Percentiles rank a stretch among this genome's conserved stretches.
phyloP scores from a whole-genome alignment of 2,329 filamentous ascomycete species.

The Graphilbum fragrans region DNA sequence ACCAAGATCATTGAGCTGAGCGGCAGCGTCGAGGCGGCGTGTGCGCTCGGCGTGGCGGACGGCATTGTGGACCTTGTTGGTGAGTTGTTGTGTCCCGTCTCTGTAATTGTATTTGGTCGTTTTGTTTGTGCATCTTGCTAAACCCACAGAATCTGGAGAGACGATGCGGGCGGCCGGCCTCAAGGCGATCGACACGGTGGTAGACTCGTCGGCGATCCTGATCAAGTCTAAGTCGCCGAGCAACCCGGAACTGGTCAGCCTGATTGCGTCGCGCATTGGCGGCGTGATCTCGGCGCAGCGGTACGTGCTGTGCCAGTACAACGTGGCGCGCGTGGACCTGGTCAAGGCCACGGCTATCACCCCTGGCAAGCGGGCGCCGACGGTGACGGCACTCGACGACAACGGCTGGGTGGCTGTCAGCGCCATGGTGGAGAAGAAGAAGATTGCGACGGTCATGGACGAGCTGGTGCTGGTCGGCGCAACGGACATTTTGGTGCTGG shows the following conservation, averaged over 20 bases:
- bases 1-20: constrained; percentile 92
- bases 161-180: constrained; percentile 95
- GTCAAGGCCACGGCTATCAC: constrained; percentile 62
- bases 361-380: constrained; percentile 86
- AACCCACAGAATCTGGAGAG: constrained; percentile 71
- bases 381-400: constrained; percentile 78
- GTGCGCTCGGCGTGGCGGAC: constrained; percentile 87
- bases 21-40: constrained; percentile 94
- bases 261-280: constrained; percentile 76
- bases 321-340: constrained; percentile 64
- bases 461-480: constrained; percentile 64
- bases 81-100: constrained; percentile 30
- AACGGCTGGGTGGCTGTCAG: constrained; percentile 90
- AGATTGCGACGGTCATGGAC: constrained; percentile 79
- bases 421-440: constrained; percentile 84
- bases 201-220: constrained; percentile 76
- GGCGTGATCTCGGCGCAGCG: constrained; percentile 93
- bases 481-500: constrained; percentile 72
- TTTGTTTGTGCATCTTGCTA: neutral
- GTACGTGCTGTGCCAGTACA: constrained; percentile 94
- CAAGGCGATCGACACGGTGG: constrained; percentile 86
- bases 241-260: constrained; percentile 66
- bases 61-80: constrained; percentile 96
- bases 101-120: neutral
- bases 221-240: constrained; percentile 82